Conservation (phyloP, 2,329 filamentous ascomycete genomes). For the Scleromitrula shiraiana region DNA sequence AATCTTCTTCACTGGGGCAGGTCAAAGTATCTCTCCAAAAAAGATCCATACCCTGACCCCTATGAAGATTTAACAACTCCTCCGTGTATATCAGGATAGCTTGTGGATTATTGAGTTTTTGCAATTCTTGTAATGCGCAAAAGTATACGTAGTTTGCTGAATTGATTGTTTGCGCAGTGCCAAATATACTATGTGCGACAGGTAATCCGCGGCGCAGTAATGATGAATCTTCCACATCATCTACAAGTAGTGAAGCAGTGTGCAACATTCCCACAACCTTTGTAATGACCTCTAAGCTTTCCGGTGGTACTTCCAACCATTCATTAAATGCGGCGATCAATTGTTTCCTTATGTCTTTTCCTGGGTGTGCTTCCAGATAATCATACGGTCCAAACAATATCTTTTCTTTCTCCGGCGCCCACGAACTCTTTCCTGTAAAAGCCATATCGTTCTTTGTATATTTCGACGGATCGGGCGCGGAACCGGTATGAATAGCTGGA, state of each 20-base stretch:
- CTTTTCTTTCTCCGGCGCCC: slow-evolving; percentile 68
- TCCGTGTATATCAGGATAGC: slow-evolving; percentile 68
- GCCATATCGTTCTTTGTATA: slow-evolving; percentile 26
- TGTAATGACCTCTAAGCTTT: slow-evolving; percentile 66
- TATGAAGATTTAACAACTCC: slow-evolving; percentile 75
- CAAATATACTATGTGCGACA: slow-evolving; percentile 78
- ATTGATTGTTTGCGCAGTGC: slow-evolving; percentile 82
- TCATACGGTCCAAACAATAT: slow-evolving; percentile 72
- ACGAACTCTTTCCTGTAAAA: slow-evolving; percentile 34
- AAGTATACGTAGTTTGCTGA: slow-evolving; percentile 88
- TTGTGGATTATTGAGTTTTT: slow-evolving; percentile 59
- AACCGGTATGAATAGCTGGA: slow-evolving; percentile 17
- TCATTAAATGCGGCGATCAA: slow-evolving; percentile 75
- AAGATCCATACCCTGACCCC: slow-evolving; percentile 84
- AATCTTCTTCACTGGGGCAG: slow-evolving; percentile 79
- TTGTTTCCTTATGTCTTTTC: slow-evolving; percentile 77
- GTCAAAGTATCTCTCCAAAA: slow-evolving; percentile 83
- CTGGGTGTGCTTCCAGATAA: slow-evolving; percentile 70
- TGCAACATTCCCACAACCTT: slow-evolving; percentile 79
- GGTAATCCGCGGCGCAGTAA: slow-evolving; percentile 69
- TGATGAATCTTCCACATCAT: slow-evolving; percentile 82
- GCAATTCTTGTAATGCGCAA: slow-evolving; percentile 65
- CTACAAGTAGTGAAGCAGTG: slow-evolving; percentile 73
- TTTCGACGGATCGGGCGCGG: slow-evolving; percentile 20
- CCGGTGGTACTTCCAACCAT: slow-evolving; percentile 66